Percentiles rank a stretch among this genome's conserved stretches.
These are phyloP conservation scores for Colletotrichum truncatum DNA, from an alignment of 2,329 filamentous ascomycete species.

Conservation along the genomic window DNA sequence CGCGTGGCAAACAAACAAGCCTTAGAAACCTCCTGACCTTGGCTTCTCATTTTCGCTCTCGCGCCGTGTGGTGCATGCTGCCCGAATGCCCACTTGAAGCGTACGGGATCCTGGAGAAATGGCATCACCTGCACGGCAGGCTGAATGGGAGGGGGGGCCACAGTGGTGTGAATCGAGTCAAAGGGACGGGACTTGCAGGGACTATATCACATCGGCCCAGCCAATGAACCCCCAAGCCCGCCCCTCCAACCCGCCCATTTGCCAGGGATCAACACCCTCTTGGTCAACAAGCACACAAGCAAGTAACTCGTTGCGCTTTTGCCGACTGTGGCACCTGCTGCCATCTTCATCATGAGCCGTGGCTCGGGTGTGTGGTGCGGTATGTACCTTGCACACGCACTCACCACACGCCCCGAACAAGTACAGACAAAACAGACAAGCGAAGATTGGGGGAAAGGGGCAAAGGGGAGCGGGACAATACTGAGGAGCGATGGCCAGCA, in stretches of 20 bases:
- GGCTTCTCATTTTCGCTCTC: neutral
- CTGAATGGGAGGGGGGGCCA: slow-evolving; percentile 2
- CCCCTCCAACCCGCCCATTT: neutral
- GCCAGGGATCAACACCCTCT: slow-evolving; percentile 16
- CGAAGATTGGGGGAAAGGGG: neutral
- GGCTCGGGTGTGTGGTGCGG: neutral
- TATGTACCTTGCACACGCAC: neutral
- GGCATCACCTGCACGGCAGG: slow-evolving; percentile 30
- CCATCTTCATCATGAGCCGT: neutral
- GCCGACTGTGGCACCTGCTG: slow-evolving; percentile 15
- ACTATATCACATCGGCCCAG: slow-evolving; percentile 12
- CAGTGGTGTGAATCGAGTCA: slow-evolving; percentile 23
- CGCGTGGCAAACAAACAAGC: neutral
- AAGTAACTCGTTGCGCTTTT: neutral
- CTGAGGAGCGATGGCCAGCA: slow-evolving; percentile 1
- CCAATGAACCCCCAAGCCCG: slow-evolving; percentile 15
- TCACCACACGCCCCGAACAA: neutral
- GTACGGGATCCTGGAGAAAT: slow-evolving; percentile 21
- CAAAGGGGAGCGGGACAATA: neutral
- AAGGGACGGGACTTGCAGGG: slow-evolving; percentile 21
- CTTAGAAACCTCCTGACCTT: slow-evolving; percentile 11
- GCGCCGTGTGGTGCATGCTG: neutral
- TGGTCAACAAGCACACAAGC: too few relatives aligned
- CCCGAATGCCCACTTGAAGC: slow-evolving; percentile 2
- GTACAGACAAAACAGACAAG: neutral